These are phyloP conservation scores for Moringa oleifera DNA, from an alignment of 345 rosid genomes.

Conservation along the genomic window DNA sequence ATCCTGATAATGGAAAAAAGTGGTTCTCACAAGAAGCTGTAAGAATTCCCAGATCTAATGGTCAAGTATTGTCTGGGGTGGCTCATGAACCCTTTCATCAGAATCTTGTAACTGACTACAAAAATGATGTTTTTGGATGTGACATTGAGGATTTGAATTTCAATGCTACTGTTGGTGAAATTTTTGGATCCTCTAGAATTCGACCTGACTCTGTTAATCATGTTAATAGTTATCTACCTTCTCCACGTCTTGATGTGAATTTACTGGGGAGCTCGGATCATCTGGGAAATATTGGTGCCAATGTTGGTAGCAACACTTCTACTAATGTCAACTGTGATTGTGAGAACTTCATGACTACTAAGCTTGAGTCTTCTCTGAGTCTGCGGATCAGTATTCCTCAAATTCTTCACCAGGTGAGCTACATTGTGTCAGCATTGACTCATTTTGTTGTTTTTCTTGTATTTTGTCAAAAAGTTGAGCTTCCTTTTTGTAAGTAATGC, in stretches of 20 bases:
- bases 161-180: too few relatives aligned
- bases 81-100: slow-evolving; percentile 60
- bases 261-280: slow-evolving; percentile 42
- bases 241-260: slow-evolving; percentile 49
- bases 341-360: too few relatives aligned
- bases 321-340: too few relatives aligned
- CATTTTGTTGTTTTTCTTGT: too few relatives aligned
- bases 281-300: slow-evolving; percentile 19
- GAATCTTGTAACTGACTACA: slow-evolving; percentile 49
- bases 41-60: slow-evolving; percentile 32
- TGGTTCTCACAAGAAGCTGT: slow-evolving; percentile 79
- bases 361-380: slow-evolving; percentile 48
- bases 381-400: slow-evolving; percentile 92
- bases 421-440: too few relatives aligned
- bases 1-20: slow-evolving; percentile 76
- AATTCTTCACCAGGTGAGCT: slow-evolving; percentile 91
- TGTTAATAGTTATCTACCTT: too few relatives aligned
- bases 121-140: too few relatives aligned
- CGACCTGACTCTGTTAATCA: slow-evolving; percentile 46
- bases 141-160: too few relatives aligned
- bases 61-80: slow-evolving; percentile 52
- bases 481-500: too few relatives aligned
- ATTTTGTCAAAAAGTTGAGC: too few relatives aligned
- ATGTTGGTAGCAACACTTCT: too few relatives aligned
- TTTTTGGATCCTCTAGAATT: too few relatives aligned